Base-by-base conservation (phyloP, 2,329 filamentous ascomycete genomes). In the Aspergillus glaucus region DNA sequence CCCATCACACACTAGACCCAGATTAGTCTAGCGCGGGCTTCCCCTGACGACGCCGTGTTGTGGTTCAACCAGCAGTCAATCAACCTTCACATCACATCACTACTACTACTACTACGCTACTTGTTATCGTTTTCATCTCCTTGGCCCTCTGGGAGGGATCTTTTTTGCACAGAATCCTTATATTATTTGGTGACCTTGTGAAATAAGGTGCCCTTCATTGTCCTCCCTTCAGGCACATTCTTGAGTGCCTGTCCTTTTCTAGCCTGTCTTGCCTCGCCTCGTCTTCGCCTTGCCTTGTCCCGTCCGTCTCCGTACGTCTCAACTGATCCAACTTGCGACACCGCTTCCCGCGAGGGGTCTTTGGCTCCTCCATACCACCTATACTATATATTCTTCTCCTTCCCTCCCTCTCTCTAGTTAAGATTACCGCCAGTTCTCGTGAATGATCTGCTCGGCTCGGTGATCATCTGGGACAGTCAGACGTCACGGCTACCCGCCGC, bases 311-410 rank as follows among this genome's bases (percentile, higher is more conserved):
- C 34, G 34, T 19, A 8, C 7, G 34, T 37, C 10, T 43, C 42
- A 37, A 39, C 44, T 22, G 36, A 47, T 39, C 14, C 43, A 21
- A 28, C 51, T 61, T 63, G 62, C 63, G 64, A 66, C 63, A 67
- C 64, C 64, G 64, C 64, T 63, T 66, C 63, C 40, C 52, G 53
- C 56, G 59, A 58, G 55, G 55, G 58, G 56, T 50, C 56, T 60
- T 55, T 61, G 15, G 14, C 43, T 45, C 21, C 30, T 45, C 30
- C 43, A 34, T 17, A n/a, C 28, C 8, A 12, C 17, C 17, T 15
- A 22, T 28, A 37, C 34, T 9, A 17, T 37, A n/a, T n/a, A 37
- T 19, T 37, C 34, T 6, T 37, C 32, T 6, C 32, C 34, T 36
- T n/a, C 14, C 4, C 15, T 17, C 14, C 15, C 34, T n/a, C 12